Percentiles rank a stretch among this genome's conserved stretches.
phyloP scores from a whole-genome alignment of 2,329 filamentous ascomycete species.

The Paecilomyces fulvus region DNA sequence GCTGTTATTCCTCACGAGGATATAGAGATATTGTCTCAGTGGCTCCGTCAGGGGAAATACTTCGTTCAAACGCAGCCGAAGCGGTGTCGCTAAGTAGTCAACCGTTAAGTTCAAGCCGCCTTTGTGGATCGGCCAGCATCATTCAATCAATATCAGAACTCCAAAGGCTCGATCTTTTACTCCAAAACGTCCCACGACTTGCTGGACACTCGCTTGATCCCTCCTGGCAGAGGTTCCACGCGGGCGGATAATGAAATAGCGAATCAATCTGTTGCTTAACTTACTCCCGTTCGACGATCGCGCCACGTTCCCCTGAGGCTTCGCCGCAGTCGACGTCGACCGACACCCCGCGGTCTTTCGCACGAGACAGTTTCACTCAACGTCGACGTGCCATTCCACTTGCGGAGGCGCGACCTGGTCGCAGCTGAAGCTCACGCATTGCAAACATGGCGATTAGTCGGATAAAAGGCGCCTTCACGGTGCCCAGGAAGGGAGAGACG shows the following conservation, averaged over 20 bases:
- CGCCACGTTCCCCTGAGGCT: background rate
- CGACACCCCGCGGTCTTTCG: constrained; percentile 10
- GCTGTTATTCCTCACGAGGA: background rate
- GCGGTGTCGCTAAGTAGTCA: background rate
- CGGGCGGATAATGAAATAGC: background rate
- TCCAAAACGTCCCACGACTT: background rate
- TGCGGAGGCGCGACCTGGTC: constrained; percentile 28
- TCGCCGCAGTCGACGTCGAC: constrained; percentile 4
- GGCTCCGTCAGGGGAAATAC: background rate
- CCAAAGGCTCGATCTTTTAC: background rate
- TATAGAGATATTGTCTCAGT: background rate
- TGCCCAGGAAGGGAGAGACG: constrained; percentile 92
- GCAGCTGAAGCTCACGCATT: constrained; percentile 24
- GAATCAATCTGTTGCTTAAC: background rate
- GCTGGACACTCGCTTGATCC: background rate
- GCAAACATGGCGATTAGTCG: constrained; percentile 81
- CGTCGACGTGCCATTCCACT: constrained; percentile 4
- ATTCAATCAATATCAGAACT: background rate
- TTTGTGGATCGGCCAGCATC: constrained; percentile 1
- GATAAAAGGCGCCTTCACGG: constrained; percentile 86
- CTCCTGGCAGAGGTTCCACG: background rate
- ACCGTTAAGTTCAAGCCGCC: background rate
- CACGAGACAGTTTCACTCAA: constrained; percentile 1
- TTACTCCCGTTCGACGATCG: background rate
- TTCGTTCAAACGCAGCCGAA: background rate